phyloP scores from a whole-genome alignment of 306 rosid species.

The Ochetophila trinervis region DNA sequence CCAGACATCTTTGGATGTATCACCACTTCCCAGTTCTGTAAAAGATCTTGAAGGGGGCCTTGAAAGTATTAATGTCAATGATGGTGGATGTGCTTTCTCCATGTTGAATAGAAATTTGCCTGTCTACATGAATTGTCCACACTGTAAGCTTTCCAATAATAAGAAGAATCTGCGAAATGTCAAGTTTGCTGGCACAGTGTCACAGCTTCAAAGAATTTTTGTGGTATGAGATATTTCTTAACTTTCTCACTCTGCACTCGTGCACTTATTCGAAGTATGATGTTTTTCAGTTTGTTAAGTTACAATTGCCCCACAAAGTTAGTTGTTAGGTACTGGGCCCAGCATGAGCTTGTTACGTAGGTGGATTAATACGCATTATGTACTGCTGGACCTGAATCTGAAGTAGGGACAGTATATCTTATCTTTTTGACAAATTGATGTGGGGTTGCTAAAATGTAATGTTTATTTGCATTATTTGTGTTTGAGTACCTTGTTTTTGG shows the following conservation, averaged over 20 bases:
- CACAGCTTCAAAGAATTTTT: constrained; percentile 88
- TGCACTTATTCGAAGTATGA: too few species aligned
- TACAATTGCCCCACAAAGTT: too few species aligned
- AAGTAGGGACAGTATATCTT: too few species aligned
- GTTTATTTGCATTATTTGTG: background rate
- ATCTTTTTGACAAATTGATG: too few species aligned
- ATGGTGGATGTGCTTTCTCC: constrained; percentile 59
- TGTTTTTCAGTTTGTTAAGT: too few species aligned
- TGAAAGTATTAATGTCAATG: constrained; percentile 47
- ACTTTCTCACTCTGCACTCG: constrained; percentile 3
- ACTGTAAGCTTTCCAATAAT: constrained; percentile 63
- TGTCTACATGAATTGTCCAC: constrained; percentile 82
- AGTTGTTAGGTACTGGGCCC: too few species aligned
- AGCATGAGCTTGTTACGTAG: too few species aligned
- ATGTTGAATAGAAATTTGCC: constrained; percentile 76
- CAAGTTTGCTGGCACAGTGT: constrained; percentile 71
- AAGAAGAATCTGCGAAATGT: constrained; percentile 52
- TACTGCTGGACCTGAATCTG: too few species aligned
- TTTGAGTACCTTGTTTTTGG: background rate
- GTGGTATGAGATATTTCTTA: constrained; percentile 55
- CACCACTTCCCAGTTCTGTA: constrained; percentile 32
- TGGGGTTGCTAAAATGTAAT: background rate
- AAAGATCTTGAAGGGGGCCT: constrained; percentile 51
- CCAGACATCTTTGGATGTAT: constrained; percentile 32
- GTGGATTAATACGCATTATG: too few species aligned